Evolutionary conservation across 176 grass and related monocot species (phyloP), one percentile per base, ranked within the genome.

Genomic region (Urochloa ruziziensis): DNA sequence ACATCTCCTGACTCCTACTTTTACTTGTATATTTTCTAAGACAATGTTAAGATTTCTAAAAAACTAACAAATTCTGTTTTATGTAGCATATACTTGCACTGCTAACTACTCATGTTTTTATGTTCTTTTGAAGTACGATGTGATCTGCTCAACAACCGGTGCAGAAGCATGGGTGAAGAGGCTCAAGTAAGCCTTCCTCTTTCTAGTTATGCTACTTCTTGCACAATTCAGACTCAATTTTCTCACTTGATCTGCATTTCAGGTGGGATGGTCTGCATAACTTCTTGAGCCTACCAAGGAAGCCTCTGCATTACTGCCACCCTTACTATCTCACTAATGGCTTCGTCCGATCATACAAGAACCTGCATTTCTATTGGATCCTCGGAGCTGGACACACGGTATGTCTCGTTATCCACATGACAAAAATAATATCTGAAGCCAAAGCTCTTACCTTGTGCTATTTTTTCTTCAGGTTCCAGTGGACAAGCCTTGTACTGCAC

Each of bases 81-180:
- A 37, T 37, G 5, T 37, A 37, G 36, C 36, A 37, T 37, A 37
- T 5, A 37, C 36, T 37, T 5, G 36, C 36, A 37, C 36, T 37
- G 2, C 36, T 37, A 37, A 37, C 36, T 37, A 37, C 36, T 37
- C 4, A 37, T 9, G 1, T 43, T 10, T 43, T 43, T 10, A 4
- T 43, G 36, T 40, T 2, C 53, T 61, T 54, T 84, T 23, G 40
- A 6, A 93, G 88, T 62, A 87, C 66, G 91, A 93, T 34, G 18
- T 90, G 35, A 93, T 93, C 60, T 90, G 88, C 77, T 65, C 91
- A 73, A 90, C 88, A 7, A 74, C 82, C 34, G 84, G 91, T 5
- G 72, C 70, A 14, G 84, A 93, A 49, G 64, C 88, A 37, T 93
- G 91, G 91, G 66, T 90, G 10, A 62, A 85, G 60, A 93, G 82